Percentiles rank a stretch among this genome's conserved stretches.
Conservation (phyloP, 345 rosid species). For the Citrus inodora region DNA sequence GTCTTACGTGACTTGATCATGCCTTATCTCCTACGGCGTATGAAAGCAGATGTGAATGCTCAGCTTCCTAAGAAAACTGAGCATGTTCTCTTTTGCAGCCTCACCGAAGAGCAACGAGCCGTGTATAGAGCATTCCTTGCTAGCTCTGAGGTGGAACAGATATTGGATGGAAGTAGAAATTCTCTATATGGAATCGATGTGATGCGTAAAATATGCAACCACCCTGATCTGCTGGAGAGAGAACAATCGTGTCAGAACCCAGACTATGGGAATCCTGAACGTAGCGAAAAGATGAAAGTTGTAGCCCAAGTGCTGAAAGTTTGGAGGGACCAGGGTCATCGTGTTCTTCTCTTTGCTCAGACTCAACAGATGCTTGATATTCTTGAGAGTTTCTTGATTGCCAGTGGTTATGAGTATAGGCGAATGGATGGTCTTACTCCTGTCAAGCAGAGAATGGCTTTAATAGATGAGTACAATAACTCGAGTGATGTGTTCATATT, state of each 20-base stretch:
- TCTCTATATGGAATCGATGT: constrained; percentile 95
- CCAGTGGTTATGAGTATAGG: constrained; percentile 65
- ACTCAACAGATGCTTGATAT: constrained; percentile 99
- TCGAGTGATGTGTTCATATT: constrained; percentile 71
- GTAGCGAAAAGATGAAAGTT: constrained; percentile 95
- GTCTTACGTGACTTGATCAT: constrained; percentile 92
- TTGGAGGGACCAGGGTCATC: constrained; percentile 92
- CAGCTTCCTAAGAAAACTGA: constrained; percentile 89
- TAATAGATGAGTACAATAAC: constrained; percentile 89
- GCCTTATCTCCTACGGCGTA: constrained; percentile 98
- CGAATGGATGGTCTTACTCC: constrained; percentile 98
- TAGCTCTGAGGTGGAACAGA: constrained; percentile 92
- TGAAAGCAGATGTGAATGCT: constrained; percentile 89
- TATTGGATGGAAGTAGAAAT: constrained; percentile 72
- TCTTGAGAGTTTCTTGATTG: constrained; percentile 69
- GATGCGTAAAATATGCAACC: constrained; percentile 99
- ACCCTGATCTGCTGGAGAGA: constrained; percentile 96
- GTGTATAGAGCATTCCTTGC: constrained; percentile 94
- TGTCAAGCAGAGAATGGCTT: constrained; percentile 88
- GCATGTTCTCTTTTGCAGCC: constrained; percentile 96
- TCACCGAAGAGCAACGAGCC: constrained; percentile 81
- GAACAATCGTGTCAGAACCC: constrained; percentile 71
- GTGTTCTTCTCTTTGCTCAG: constrained; percentile 87
- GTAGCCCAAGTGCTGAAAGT: constrained; percentile 77
- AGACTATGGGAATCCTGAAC: constrained; percentile 89